Evolutionary conservation across 805 yeast genomes (phyloP), one percentile per base, ranked within the genome.

Genomic region (Saccharomycopsis schoenii): DNA sequence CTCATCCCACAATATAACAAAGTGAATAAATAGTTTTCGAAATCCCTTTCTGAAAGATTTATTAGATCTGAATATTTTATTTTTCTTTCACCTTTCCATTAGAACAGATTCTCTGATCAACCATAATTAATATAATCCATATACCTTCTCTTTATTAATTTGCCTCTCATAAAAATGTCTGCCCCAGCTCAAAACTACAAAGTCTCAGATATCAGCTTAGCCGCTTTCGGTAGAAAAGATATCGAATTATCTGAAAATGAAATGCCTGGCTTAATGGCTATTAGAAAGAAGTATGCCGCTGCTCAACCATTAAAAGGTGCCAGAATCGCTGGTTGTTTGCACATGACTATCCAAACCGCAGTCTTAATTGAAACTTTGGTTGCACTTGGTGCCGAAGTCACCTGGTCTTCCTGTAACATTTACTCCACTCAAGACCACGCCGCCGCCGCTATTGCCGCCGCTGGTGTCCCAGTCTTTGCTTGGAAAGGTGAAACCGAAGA

Each of bases 401-500:
- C 99, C 73, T 93, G 99, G 99, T 84, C 97, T 67, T 90, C 97
- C 57, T 93, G 99, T 85, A 93, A 93, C 96, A 93, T 93, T 72
- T 93, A 89, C 87, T 92, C 98, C 70, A 93, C 99, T 68, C 99
- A 93, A 83, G 99, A 93, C 80, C 98, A 93, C 77, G 98, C 98
- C 70, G 98, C 99, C 72, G 97, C 99, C 73, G 98, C 98, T 71
- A 94, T 93, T 77, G 99, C 99, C 71, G 99, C 98, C 69, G 78
- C 97, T 69, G 99, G 99, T 81, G 96, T 93, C 64, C 98, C 99
- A 74, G 99, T 93, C 68, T 93, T 90, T 71, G 99, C 99, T 72
- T 93, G 99, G 99, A 93, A 93, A 85, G 98, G 99, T 77, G 98
- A 93, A 85, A 90, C 98, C 77, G 99, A 93, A 80, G 98, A 93